These are phyloP conservation scores for Lavandula angustifolia DNA, from an alignment of 257 asterid genomes.

Conservation along the genomic window DNA sequence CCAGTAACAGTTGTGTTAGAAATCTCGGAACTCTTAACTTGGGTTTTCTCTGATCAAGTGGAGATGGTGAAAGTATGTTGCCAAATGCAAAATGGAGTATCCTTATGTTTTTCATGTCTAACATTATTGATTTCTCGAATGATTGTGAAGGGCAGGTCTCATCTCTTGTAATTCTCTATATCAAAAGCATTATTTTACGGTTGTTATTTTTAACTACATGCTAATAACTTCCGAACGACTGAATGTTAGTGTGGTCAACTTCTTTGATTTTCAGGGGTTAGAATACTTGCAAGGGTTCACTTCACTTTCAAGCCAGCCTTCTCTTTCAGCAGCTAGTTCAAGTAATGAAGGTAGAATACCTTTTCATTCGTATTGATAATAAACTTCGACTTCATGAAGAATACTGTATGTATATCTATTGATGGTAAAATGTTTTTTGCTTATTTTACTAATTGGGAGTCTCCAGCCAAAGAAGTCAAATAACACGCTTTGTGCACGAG, in stretches of 20 bases:
- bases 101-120: neutral
- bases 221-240: neutral
- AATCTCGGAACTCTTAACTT: neutral
- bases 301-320: constrained; percentile 57
- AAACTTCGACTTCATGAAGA: constrained; percentile 14
- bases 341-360: constrained; percentile 51
- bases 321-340: constrained; percentile 59
- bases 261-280: constrained; percentile 46
- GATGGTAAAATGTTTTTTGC: neutral
- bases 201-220: neutral
- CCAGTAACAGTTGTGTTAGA: neutral
- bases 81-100: constrained; percentile 2
- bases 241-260: constrained; percentile 5
- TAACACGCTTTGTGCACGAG: neutral
- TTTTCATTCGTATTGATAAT: constrained; percentile 5
- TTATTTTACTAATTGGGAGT: neutral
- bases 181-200: neutral
- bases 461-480: too few species aligned
- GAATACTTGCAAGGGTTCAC: constrained; percentile 42
- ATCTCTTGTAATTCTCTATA: constrained; percentile 4
- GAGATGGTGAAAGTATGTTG: neutral
- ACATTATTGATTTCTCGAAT: constrained; percentile 16
- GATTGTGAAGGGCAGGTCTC: constrained; percentile 9
- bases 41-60: constrained; percentile 19
- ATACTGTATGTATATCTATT: neutral